Conservation (phyloP, 768 basidiomycete genomes). For the Mycena vulgaris region DNA sequence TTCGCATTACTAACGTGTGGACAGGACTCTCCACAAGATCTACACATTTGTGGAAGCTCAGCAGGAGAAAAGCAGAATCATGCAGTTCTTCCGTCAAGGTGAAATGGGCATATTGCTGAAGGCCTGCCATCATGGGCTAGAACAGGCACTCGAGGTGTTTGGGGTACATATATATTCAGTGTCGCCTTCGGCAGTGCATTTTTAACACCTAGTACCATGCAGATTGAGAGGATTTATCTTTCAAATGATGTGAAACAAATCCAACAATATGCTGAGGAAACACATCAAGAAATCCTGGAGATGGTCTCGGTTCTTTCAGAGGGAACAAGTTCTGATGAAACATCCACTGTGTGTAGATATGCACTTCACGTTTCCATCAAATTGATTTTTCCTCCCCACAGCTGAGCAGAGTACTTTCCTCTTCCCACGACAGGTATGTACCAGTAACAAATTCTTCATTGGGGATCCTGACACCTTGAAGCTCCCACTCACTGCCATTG, state of each 20-base stretch:
- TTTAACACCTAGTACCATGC: too few relatives aligned
- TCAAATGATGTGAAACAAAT: not conserved
- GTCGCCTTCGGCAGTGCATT: not conserved
- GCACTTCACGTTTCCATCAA: not conserved
- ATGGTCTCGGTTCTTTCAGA: not conserved
- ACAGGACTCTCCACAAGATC: constrained; percentile 6
- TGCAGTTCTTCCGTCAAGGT: constrained; percentile 5
- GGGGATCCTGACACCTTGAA: not conserved
- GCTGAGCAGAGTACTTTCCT: not conserved
- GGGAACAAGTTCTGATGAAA: too few relatives aligned
- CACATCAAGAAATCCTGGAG: not conserved
- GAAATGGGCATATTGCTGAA: constrained; percentile 1
- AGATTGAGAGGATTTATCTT: not conserved
- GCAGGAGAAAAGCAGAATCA: not conserved
- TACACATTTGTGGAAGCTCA: not conserved
- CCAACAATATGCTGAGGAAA: not conserved
- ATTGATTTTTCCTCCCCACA: not conserved
- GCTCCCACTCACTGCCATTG: constrained; percentile 6
- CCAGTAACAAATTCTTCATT: not conserved
- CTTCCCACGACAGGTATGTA: not conserved
- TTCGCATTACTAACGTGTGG: not conserved
- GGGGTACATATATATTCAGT: not conserved
- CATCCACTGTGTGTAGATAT: not conserved
- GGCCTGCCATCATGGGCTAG: not conserved
- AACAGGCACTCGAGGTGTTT: not conserved